These are phyloP conservation scores for Spinellus fusiger DNA, from an alignment of 192 early-diverging fungal species.

Conservation along the genomic window DNA sequence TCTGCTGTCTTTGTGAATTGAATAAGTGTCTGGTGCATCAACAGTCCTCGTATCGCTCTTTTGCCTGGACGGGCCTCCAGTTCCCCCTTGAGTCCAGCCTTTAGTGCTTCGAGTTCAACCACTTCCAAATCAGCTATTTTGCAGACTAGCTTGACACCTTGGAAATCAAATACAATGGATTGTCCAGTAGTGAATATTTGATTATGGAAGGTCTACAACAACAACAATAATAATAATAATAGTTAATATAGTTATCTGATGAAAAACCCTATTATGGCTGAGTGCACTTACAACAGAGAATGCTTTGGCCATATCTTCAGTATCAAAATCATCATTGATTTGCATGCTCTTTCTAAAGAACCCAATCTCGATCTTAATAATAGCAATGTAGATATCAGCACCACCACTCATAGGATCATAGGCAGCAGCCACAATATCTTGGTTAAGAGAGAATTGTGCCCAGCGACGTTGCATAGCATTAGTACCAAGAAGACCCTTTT, in stretches of 20 bases:
- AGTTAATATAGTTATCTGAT: neutral
- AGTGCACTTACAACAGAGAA: slow-evolving; percentile 50
- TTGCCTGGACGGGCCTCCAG: slow-evolving; percentile 11
- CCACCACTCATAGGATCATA: slow-evolving; percentile 54
- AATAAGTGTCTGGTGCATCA: slow-evolving; percentile 67
- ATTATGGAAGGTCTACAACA: slow-evolving; percentile 58
- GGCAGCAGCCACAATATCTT: slow-evolving; percentile 54
- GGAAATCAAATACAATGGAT: slow-evolving; percentile 75
- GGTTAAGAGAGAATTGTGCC: slow-evolving; percentile 57
- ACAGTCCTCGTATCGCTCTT: slow-evolving; percentile 53
- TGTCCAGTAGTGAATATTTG: slow-evolving; percentile 82
- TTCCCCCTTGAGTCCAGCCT: slow-evolving; percentile 32
- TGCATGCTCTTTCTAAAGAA: slow-evolving; percentile 48
- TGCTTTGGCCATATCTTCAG: slow-evolving; percentile 63
- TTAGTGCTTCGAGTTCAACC: slow-evolving; percentile 50
- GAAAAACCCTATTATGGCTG: neutral
- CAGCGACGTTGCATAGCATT: slow-evolving; percentile 57
- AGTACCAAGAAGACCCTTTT: slow-evolving; percentile 45
- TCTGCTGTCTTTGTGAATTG: slow-evolving; percentile 64
- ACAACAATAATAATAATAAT: neutral
- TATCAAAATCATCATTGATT: slow-evolving; percentile 55
- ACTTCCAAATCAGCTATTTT: slow-evolving; percentile 39
- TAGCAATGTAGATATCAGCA: slow-evolving; percentile 34
- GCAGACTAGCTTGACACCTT: slow-evolving; percentile 58
- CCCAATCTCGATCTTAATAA: slow-evolving; percentile 53